Evolutionary conservation across 192 early-diverging fungal species (phyloP).

Genomic region (Mortierella hygrophila): DNA sequence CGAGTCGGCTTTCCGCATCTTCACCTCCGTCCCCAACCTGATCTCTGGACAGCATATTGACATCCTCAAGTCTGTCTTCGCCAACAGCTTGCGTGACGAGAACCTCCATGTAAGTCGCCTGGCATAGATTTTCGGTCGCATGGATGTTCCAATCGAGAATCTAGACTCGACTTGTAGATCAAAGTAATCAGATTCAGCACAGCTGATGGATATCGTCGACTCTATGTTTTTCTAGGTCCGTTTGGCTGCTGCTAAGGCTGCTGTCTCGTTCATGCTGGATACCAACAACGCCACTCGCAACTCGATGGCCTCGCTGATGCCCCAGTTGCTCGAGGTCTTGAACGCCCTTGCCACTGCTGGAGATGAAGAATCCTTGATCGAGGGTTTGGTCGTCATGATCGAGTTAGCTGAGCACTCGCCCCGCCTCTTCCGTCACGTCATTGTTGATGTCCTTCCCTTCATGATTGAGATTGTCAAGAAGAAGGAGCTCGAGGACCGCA

Average conservation of each 20-base stretch:
- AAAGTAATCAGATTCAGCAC: conserved; percentile 14
- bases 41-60: conserved; percentile 79
- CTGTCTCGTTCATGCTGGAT: conserved; percentile 81
- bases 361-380: conserved; percentile 80
- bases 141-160: neutral
- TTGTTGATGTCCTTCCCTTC: conserved; percentile 82
- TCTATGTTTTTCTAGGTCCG: conserved; percentile 65
- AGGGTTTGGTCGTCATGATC: conserved; percentile 81
- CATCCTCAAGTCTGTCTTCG: conserved; percentile 79
- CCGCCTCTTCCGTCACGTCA: conserved; percentile 84
- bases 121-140: neutral
- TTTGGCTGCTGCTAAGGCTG: conserved; percentile 81
- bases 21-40: conserved; percentile 84
- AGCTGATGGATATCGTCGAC: conserved; percentile 9
- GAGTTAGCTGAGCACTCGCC: conserved; percentile 90
- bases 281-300: conserved; percentile 68
- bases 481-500: conserved; percentile 82
- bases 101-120: conserved; percentile 62
- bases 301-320: conserved; percentile 77
- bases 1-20: conserved; percentile 92
- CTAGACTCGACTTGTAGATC: too few species aligned
- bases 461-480: conserved; percentile 84
- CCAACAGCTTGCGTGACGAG: conserved; percentile 77
- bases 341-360: conserved; percentile 75
- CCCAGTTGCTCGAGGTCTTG: conserved; percentile 86